Base-by-base conservation (phyloP, 2,329 filamentous ascomycete genomes). In the Elsinoe perseae region DNA sequence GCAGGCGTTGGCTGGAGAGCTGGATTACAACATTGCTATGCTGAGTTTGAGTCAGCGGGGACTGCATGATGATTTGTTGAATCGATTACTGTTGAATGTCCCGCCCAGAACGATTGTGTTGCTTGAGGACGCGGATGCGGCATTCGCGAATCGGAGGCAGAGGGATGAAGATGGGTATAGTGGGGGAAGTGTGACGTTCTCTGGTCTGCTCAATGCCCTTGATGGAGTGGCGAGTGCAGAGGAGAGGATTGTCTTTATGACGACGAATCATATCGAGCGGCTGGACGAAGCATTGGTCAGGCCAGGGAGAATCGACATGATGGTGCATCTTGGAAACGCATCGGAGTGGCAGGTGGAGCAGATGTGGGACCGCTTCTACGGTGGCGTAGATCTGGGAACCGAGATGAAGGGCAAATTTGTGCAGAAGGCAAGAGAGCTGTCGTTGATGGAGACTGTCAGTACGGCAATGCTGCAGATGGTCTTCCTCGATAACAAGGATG, bases 351-450 rank as follows among this genome's bases (percentile, higher is more conserved):
- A 97, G 72, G 91, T 95, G 16, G 81, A 76, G 12, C 79, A 86
- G 70, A 87, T 98, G 73, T 98, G 92, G 90, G 86, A 95, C 69
- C 83, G 93, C 18, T 98, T 97, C 74, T 98, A 97, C 66, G 86
- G 87, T 3, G 88, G 95, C 30, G 75, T 89, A 21, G 91, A 95
- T 66, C 62, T 65, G 0, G 79, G 83, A 56, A 83, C 84, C 14
- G 70, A 73, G 4, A 80, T 83, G 18, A 83, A 83, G 64, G 73
- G 79, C 63, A 75, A 79, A 16, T 97, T 98, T 73, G 71, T 97
- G 61, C 67, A 77, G 20, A 82, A 81, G 59, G 79, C 95, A 10
- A 79, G 83, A 43, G 78, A 84, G 50, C 74, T 93, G 14, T 85
- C 86, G 0, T 71, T 96, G 23, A 81, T 95, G 54, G 80, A 82